Evolutionary conservation across 2,329 filamentous ascomycete species (phyloP).

Genomic region (Xylaria sp.): DNA sequence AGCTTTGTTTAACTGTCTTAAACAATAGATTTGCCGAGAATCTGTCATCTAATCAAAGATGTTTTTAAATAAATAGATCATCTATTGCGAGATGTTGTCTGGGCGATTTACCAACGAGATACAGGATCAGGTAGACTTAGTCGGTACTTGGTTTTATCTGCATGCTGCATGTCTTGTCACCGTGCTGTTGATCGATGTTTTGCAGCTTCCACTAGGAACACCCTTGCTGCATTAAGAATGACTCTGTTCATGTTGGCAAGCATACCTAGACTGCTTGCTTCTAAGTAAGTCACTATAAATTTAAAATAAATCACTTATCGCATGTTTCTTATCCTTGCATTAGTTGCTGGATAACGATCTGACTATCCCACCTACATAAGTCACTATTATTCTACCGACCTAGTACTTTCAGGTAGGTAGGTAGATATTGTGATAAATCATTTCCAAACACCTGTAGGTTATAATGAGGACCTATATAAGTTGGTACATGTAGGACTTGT

Average conservation of each 20-base stretch:
- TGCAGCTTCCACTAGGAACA: conserved; percentile 24
- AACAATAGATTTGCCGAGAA: not conserved
- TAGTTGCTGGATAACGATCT: too few species aligned
- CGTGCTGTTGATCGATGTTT: conserved; percentile 33
- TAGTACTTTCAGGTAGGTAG: not conserved
- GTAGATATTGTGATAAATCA: not conserved
- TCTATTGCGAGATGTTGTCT: not conserved
- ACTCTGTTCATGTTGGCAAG: not conserved
- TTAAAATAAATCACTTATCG: too few species aligned
- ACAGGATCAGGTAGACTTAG: not conserved
- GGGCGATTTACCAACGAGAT: not conserved
- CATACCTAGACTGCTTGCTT: too few species aligned
- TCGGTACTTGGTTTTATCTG: conserved; percentile 7
- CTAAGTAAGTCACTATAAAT: too few species aligned
- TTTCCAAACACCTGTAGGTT: not conserved
- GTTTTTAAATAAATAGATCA: too few species aligned
- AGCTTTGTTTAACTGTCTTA: not conserved
- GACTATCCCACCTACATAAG: too few species aligned
- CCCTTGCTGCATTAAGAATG: conserved; percentile 19
- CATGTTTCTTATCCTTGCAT: too few species aligned
- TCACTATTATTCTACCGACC: not conserved
- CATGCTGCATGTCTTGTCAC: conserved; percentile 22
- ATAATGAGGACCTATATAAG: not conserved
- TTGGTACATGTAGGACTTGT: not conserved
- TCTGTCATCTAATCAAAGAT: not conserved